Evolutionary conservation across 805 yeast genomes (phyloP), one percentile per base, ranked within the genome.

Genomic region (Yamadazyma paraphyllophila): DNA sequence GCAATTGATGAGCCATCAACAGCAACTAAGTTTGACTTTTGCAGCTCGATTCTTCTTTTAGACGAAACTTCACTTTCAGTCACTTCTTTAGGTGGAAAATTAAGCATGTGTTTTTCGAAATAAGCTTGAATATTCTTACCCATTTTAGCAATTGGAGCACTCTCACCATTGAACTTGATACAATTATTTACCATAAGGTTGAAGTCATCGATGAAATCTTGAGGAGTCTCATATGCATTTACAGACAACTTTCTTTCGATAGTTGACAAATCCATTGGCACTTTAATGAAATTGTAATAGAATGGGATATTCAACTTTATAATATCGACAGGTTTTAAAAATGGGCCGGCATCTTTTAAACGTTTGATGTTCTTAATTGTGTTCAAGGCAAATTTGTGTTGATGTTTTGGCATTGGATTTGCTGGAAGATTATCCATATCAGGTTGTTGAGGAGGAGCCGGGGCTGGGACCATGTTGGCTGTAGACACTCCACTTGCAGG

Each of bases 201-300:
- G 67, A 90, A 86, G 67, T 91, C 97, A 4, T 77, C 84, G 16
- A 76, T 78, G 35, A 91, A 78, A 51, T 82, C 82, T 51, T 77
- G 77, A 9, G 90, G 83, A 4, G 77, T 74, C 51, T 77, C 85
- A 65, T 91, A 94, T 1, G 88, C 91, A 58, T 82, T 80, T 7
- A 65, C 80, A 34, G 61, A 73, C 33, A 91, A 67, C 65, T 91
- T 92, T 56, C 78, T 80, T 66, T 94, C 99, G 53, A 94, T 87
- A 1, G 97, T 89, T 3, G 91, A 78, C 29, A 94, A 71, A 63
- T 92, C 98, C 97, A 94, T 94, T 33, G 99, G 99, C 57, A 84
- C 74, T 52, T 79, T 76, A 57, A 94, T 82, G 58, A 80, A 82
- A 57, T 89, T 90, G 64, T 84, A 88, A 64, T 94, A 94, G 52